phyloP scores from a whole-genome alignment of 352 stramenopile species.

The Globisporangium camurandrum region DNA sequence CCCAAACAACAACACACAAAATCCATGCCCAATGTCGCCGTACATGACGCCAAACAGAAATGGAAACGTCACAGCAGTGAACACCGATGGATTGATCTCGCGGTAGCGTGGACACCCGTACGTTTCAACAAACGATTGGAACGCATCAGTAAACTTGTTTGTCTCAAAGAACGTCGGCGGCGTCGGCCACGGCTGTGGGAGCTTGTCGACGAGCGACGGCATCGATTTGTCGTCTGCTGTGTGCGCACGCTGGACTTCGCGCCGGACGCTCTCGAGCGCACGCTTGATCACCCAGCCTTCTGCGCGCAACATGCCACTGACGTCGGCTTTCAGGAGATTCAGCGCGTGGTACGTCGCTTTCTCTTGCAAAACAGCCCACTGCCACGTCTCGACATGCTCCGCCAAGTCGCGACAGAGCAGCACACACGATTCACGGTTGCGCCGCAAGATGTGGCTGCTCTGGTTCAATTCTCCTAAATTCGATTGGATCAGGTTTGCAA shows the following conservation, averaged over 20 bases:
- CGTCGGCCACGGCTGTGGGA: constrained; percentile 93
- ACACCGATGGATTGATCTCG: constrained; percentile 98
- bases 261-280: constrained; percentile 73
- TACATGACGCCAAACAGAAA: constrained; percentile 99
- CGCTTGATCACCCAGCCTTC: constrained; percentile 95
- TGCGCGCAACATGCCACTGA: constrained; percentile 94
- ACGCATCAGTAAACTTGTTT: constrained; percentile 98
- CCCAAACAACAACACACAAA: constrained; percentile 92
- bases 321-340: constrained; percentile 97
- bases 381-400: constrained; percentile 94
- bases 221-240: constrained; percentile 92
- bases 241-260: constrained; percentile 86
- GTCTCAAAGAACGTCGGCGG: constrained; percentile 98
- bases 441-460: constrained; percentile 93
- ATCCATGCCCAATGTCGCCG: constrained; percentile 97
- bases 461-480: constrained; percentile 94
- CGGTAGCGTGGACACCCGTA: constrained; percentile 98
- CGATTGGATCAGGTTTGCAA: constrained; percentile 87
- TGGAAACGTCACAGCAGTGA: constrained; percentile 98
- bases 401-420: constrained; percentile 91
- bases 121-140: constrained; percentile 98
- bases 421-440: constrained; percentile 94
- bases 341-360: constrained; percentile 98
- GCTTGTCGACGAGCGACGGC: constrained; percentile 89
- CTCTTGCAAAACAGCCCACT: constrained; percentile 95